These are phyloP conservation scores for Astraeus odoratus DNA, from an alignment of 768 basidiomycete species.

Conservation along the genomic window DNA sequence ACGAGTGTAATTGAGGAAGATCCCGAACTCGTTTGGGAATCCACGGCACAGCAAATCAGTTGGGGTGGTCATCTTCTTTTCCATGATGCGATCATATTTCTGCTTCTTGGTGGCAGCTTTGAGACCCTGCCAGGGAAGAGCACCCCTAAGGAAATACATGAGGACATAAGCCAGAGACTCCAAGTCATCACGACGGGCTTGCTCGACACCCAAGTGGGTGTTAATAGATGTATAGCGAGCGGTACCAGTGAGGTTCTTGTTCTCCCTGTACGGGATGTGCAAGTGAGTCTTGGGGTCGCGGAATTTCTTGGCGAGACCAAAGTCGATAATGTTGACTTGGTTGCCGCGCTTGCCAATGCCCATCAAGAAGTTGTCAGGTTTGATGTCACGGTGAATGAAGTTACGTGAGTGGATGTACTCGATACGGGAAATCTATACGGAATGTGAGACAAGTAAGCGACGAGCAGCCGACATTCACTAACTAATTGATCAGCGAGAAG, in stretches of 20 bases:
- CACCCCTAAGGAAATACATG: slow-evolving; percentile 99
- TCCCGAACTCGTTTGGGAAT: slow-evolving; percentile 99
- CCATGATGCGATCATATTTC: slow-evolving; percentile 99
- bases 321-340: slow-evolving; percentile 98
- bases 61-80: slow-evolving; percentile 99
- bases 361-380: slow-evolving; percentile 99
- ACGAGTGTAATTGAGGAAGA: slow-evolving; percentile 98
- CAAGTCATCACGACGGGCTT: slow-evolving; percentile 95
- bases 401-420: slow-evolving; percentile 99
- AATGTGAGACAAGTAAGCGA: slow-evolving; percentile 35
- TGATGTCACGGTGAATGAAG: slow-evolving; percentile 97
- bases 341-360: slow-evolving; percentile 99
- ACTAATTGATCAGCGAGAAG: slow-evolving; percentile 96
- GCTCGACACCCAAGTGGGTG: slow-evolving; percentile 97
- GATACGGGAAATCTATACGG: slow-evolving; percentile 84
- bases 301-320: slow-evolving; percentile 99
- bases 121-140: slow-evolving; percentile 97
- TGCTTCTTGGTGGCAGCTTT: slow-evolving; percentile 99
- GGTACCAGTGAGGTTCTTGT: slow-evolving; percentile 99
- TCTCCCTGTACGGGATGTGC: slow-evolving; percentile 99
- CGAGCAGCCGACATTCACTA: slow-evolving; percentile 26
- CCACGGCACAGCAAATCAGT: slow-evolving; percentile 96
- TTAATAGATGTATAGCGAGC: slow-evolving; percentile 99
- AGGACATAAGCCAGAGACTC: slow-evolving; percentile 98
- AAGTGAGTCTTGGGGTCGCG: slow-evolving; percentile 99